A percentile compares a stretch with the other conserved stretches of the same genome.
Conservation (phyloP, 441 rosid genomes). For the Metrosideros polymorpha region DNA sequence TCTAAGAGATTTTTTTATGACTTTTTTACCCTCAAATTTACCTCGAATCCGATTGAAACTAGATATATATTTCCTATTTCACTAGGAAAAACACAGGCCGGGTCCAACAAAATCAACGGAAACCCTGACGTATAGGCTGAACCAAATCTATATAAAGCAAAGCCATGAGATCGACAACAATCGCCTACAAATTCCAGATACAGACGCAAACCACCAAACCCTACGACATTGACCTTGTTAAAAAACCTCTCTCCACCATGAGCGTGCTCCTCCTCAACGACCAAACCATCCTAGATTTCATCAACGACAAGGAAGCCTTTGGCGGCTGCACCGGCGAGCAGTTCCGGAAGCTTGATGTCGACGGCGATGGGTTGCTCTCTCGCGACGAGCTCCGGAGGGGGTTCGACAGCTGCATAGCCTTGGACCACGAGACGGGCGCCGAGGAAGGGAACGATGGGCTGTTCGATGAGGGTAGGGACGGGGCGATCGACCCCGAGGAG, state of each 20-base stretch:
- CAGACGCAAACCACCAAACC: neutral
- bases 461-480: neutral
- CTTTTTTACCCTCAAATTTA: neutral
- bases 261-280: neutral
- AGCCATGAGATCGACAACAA: neutral
- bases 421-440: neutral
- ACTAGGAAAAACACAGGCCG: neutral
- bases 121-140: neutral
- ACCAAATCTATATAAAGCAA: neutral
- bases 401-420: neutral
- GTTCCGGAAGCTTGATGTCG: slow-evolving; percentile 8
- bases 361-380: slow-evolving; percentile 14
- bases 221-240: neutral
- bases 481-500: slow-evolving; percentile 1
- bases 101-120: neutral
- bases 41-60: neutral
- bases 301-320: neutral
- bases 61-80: neutral
- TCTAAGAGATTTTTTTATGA: neutral
- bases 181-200: neutral
- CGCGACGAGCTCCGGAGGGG: slow-evolving; percentile 4
- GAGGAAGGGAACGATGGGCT: neutral
- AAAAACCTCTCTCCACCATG: neutral
- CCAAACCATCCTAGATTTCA: neutral
- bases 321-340: neutral